phyloP scores from a whole-genome alignment of 805 yeast genomes.

The Teunomyces barrocoloradensis region DNA sequence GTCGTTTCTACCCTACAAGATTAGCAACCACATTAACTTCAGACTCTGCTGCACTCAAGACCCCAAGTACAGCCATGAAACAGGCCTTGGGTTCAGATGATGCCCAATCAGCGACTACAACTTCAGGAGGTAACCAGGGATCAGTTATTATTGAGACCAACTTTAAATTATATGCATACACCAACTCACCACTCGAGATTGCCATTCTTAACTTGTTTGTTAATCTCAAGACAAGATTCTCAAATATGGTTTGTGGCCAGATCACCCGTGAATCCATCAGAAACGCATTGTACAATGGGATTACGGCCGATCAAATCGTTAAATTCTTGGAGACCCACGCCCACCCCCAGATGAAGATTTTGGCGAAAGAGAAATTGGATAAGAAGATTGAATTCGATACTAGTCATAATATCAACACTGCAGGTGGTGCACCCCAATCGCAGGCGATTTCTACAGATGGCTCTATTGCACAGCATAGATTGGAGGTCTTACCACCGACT shows the following conservation, averaged over 20 bases:
- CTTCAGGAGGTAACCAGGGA: conserved; percentile 40
- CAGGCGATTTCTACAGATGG: conserved; percentile 18
- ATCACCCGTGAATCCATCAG: conserved; percentile 90
- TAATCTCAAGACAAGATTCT: conserved; percentile 77
- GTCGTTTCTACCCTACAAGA: conserved; percentile 84
- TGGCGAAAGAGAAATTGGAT: conserved; percentile 66
- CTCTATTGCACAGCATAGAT: conserved; percentile 44
- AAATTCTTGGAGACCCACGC: conserved; percentile 88
- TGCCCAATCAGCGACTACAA: conserved; percentile 8
- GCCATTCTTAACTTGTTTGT: conserved; percentile 89
- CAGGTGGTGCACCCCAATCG: conserved; percentile 39
- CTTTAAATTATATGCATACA: conserved; percentile 88
- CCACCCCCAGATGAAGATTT: conserved; percentile 81
- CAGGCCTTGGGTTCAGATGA: conserved; percentile 48
- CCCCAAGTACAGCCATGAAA: conserved; percentile 75
- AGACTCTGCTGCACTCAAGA: conserved; percentile 66
- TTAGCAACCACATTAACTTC: conserved; percentile 87
- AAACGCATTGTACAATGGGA: conserved; percentile 79
- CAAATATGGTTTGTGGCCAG: conserved; percentile 91
- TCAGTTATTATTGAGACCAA: conserved; percentile 89
- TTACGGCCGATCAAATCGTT: conserved; percentile 92
- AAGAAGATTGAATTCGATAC: conserved; percentile 66
- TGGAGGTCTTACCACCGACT: conserved; percentile 83
- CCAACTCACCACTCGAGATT: conserved; percentile 91
- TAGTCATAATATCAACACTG: conserved; percentile 47